phyloP scores from a whole-genome alignment of 2,329 filamentous ascomycete species.

The Claviceps digitariae region DNA sequence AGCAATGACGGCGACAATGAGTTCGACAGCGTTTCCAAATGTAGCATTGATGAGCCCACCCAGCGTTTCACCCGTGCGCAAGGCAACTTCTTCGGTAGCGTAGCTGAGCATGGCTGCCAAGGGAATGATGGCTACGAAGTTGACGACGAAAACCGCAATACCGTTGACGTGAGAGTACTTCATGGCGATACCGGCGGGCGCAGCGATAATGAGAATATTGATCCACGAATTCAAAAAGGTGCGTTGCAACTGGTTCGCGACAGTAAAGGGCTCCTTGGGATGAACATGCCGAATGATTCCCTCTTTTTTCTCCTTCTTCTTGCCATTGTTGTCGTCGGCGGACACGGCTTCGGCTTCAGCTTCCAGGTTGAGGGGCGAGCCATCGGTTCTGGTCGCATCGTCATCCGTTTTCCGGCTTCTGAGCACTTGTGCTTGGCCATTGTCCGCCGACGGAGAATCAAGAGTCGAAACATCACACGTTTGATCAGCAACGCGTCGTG shows the following conservation, averaged over 20 bases:
- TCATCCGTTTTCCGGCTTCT: constrained; percentile 20
- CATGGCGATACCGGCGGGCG: constrained; percentile 66
- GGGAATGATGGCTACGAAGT: constrained; percentile 88
- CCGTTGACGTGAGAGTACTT: constrained; percentile 48
- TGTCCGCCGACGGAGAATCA: constrained; percentile 11
- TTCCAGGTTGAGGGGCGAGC: not conserved
- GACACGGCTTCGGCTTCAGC: not conserved
- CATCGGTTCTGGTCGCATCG: constrained; percentile 6
- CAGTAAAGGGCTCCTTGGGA: constrained; percentile 43
- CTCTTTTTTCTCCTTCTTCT: constrained; percentile 21
- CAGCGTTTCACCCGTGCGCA: constrained; percentile 69
- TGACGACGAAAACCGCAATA: constrained; percentile 67
- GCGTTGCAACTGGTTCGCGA: constrained; percentile 54
- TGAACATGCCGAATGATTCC: constrained; percentile 31
- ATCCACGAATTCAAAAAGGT: constrained; percentile 76
- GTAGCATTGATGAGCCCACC: constrained; percentile 83
- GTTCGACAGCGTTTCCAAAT: constrained; percentile 84
- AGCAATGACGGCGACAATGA: constrained; percentile 81
- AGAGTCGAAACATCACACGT: constrained; percentile 10
- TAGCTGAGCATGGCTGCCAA: constrained; percentile 77
- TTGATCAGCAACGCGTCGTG: constrained; percentile 7
- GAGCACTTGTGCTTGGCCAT: constrained; percentile 11
- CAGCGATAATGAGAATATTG: constrained; percentile 67
- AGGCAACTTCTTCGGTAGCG: constrained; percentile 79
- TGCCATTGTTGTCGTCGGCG: constrained; percentile 12